A percentile compares a stretch with the other conserved stretches of the same genome.
These are phyloP conservation scores for Plasmodium inui DNA, from an alignment of 169 alveolate genomes.

Conservation along the genomic window DNA sequence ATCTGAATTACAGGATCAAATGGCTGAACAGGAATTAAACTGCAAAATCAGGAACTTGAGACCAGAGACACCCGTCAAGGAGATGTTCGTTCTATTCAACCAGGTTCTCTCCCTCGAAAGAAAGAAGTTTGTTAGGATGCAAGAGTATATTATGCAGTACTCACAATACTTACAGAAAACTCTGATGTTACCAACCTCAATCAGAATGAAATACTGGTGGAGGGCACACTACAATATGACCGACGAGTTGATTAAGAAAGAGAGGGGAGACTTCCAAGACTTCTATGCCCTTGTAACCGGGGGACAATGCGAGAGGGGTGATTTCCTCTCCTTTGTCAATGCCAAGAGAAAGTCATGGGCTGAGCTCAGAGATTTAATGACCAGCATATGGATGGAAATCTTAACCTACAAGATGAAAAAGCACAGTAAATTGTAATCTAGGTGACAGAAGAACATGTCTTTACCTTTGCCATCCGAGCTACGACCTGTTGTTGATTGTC, in stretches of 20 bases:
- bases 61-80: neutral
- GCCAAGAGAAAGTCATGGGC: conserved; percentile 29
- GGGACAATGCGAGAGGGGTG: conserved; percentile 24
- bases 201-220: conserved; percentile 54
- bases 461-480: neutral
- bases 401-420: conserved; percentile 56
- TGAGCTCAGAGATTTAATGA: conserved; percentile 6
- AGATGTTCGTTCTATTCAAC: conserved; percentile 12
- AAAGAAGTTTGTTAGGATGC: conserved; percentile 18
- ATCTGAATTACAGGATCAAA: conserved; percentile 5
- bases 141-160: conserved; percentile 41
- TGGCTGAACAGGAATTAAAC: conserved; percentile 21
- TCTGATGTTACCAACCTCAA: neutral
- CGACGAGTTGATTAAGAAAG: conserved; percentile 26
- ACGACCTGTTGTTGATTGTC: neutral
- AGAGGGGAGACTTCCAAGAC: conserved; percentile 15
- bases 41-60: neutral
- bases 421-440: conserved; percentile 3
- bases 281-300: neutral
- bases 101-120: conserved; percentile 22
- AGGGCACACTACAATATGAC: conserved; percentile 29
- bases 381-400: conserved; percentile 30
- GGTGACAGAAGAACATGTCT: neutral
- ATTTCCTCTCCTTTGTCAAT: conserved; percentile 4
- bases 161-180: conserved; percentile 24